Evolutionary conservation across 2,329 filamentous ascomycete genomes (phyloP).

Genomic region (Sporothrix brasiliensis): DNA sequence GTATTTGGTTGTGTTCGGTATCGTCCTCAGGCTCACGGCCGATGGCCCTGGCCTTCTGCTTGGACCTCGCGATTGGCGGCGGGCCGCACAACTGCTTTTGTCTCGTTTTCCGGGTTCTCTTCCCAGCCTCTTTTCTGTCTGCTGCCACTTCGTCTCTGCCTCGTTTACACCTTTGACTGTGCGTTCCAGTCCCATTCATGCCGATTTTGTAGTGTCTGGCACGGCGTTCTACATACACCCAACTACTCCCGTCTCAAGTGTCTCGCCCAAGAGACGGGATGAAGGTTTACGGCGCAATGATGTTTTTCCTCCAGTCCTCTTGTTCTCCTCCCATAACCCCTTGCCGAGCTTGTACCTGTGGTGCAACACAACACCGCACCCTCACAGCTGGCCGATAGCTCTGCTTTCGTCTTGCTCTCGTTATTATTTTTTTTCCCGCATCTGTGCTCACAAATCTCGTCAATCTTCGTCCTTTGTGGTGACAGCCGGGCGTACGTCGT

Average conservation of each 20-base stretch:
- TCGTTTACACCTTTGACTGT: neutral
- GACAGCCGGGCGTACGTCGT: neutral
- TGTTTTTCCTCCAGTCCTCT: too few relatives aligned
- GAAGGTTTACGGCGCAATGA: neutral
- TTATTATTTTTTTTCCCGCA: slow-evolving; percentile 2
- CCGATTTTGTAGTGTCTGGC: neutral
- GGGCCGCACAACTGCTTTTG: neutral
- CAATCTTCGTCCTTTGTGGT: neutral
- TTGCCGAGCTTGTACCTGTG: slow-evolving; percentile 18
- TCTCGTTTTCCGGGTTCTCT: slow-evolving; percentile 5
- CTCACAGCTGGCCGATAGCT: neutral
- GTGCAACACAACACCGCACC: slow-evolving; percentile 21
- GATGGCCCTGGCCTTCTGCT: slow-evolving; percentile 9
- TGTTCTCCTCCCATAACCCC: neutral
- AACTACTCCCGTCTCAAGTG: too few relatives aligned
- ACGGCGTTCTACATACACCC: too few relatives aligned
- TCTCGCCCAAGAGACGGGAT: neutral
- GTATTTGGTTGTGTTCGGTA: neutral
- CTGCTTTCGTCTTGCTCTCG: neutral
- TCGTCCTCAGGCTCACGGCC: neutral
- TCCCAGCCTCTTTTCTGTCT: slow-evolving; percentile 10
- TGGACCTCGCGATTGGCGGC: slow-evolving; percentile 10
- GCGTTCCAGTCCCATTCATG: slow-evolving; percentile 2
- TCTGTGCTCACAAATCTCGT: neutral
- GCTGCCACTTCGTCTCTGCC: neutral